These are phyloP conservation scores for Hippophae tibetana DNA, from an alignment of 306 rosid genomes.

Conservation along the genomic window DNA sequence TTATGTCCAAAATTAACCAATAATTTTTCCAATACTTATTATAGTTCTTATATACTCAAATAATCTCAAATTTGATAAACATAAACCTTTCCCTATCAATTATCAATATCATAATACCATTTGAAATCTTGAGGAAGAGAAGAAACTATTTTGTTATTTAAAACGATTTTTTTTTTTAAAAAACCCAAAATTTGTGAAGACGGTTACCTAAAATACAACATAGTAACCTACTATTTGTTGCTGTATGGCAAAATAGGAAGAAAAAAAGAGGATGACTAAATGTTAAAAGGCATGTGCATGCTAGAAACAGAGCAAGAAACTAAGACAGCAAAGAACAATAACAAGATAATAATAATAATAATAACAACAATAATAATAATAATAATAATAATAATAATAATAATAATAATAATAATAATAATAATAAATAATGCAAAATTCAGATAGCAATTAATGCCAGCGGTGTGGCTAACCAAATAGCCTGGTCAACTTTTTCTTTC, in stretches of 20 bases:
- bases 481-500: slow-evolving; percentile 17
- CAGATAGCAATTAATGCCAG: slow-evolving; percentile 36
- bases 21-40: too few species aligned
- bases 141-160: background rate
- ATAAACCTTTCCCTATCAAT: background rate
- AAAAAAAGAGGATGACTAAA: slow-evolving; percentile 2
- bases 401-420: too few species aligned
- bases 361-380: too few species aligned
- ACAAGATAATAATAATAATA: background rate
- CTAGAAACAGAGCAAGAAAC: background rate
- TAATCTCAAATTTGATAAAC: too few species aligned
- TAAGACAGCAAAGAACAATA: background rate
- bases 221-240: slow-evolving; percentile 21
- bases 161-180: slow-evolving; percentile 5
- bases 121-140: background rate
- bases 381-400: too few species aligned
- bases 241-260: slow-evolving; percentile 11
- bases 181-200: background rate
- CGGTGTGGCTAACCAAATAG: slow-evolving; percentile 45
- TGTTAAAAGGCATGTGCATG: slow-evolving; percentile 14
- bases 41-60: too few species aligned
- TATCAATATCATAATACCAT: slow-evolving; percentile 9
- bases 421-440: background rate
- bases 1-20: too few species aligned
- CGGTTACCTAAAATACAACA: slow-evolving; percentile 46